Evolutionary conservation across 345 rosid genomes (phyloP), one percentile per base, ranked within the genome.

Genomic region (Murraya paniculata): DNA sequence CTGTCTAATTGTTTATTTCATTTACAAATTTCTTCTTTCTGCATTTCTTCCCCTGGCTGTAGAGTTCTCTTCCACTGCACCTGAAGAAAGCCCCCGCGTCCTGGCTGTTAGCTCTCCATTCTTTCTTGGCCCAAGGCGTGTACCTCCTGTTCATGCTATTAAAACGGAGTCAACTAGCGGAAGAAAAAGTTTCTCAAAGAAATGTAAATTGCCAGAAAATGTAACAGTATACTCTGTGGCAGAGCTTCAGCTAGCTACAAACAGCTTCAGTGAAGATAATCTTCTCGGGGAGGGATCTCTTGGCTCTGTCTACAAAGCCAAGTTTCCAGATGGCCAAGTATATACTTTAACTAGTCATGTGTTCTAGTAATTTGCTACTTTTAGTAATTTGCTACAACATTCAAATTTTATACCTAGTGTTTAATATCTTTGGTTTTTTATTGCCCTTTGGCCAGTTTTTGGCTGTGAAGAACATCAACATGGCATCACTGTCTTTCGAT

Each of bases 231-330:
- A 85, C 83, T 85, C 88, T 11, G 74, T 89, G 77, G 88, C 90
- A 55, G 98, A 92, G 80, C 92, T 95, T 80, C 96, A 90, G 78
- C 83, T 76, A 68, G 97, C 95, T 64, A 93, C 98, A 31, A 88
- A 89, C 78, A 82, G 68, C 86, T 95, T 95, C 84, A 87, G 91
- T 76, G 88, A 89, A 84, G 89, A 88, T 77, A 92, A 94, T 73
- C 85, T 92, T 70, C 87, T 93, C 45, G 94, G 93, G 74, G 87
- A 88, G 75, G 98, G 97, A 79, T 92, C 98, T 75, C 92, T 95
- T 71, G 98, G 98, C 79, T 85, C 96, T 82, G 92, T 92, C 73
- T 92, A 93, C 90, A 92, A 80, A 89, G 97, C 97, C 22, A 84
- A 88, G 79, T 87, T 93, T 68, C 87, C 90, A 4, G 89, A 90